Evolutionary conservation across 495 filamentous ascomycete species (phyloP).

Genomic region (Annulohypoxylon nitens): DNA sequence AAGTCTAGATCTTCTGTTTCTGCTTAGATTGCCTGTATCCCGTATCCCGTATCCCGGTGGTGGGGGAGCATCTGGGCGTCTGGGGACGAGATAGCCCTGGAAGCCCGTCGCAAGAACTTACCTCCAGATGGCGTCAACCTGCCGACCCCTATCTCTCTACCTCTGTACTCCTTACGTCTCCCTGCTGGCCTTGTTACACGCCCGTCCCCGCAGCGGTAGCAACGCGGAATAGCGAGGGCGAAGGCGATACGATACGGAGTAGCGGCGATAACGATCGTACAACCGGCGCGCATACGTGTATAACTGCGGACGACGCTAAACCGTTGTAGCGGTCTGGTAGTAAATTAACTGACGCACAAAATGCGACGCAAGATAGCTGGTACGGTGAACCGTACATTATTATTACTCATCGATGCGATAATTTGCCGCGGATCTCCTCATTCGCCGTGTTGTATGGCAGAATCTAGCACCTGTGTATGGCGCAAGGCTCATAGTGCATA

Average conservation of each 20-base stretch:
- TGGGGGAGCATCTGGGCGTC: conserved; percentile 9
- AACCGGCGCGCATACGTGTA: conserved; percentile 8
- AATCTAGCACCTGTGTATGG: background rate
- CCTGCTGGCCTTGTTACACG: background rate
- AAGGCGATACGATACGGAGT: conserved; percentile 1
- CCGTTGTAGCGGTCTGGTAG: conserved; percentile 42
- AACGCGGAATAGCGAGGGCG: background rate
- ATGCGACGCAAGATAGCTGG: conserved; percentile 34
- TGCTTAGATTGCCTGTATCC: background rate
- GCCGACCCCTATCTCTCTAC: conserved; percentile 2
- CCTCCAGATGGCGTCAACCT: conserved; percentile 46
- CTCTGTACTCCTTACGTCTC: background rate
- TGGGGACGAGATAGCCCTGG: conserved; percentile 1
- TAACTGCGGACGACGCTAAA: conserved; percentile 15
- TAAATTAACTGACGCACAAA: conserved; percentile 45
- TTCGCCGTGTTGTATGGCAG: conserved; percentile 6
- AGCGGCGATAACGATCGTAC: conserved; percentile 26
- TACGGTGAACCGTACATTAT: conserved; percentile 16
- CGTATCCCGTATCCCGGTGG: background rate
- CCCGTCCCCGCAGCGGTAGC: conserved; percentile 26
- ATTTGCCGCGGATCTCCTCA: conserved; percentile 3
- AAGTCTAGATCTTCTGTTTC: background rate
- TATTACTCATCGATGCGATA: conserved; percentile 29
- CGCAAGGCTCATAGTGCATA: background rate
- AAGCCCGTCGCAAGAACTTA: conserved; percentile 43